Evolutionary conservation across 441 rosid genomes (phyloP), one percentile per base, ranked within the genome.

Genomic region (Iberis amara): DNA sequence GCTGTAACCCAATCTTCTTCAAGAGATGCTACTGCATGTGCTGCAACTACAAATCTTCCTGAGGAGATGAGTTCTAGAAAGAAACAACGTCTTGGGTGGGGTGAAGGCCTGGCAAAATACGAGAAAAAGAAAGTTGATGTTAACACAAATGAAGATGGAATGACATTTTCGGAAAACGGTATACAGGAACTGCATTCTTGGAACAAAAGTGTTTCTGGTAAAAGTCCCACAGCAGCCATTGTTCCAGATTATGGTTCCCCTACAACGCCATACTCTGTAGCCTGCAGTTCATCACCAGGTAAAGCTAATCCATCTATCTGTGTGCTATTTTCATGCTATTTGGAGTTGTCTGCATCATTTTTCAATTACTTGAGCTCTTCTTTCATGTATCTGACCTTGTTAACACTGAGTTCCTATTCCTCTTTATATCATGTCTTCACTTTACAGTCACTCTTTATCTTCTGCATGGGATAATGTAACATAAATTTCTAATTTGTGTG

Each of bases 11-110:
- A 69, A 44, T 85, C 94, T 18, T 75, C 82, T 52, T 77, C 88
- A 0, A 85, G 75, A 26, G 87, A 84, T 57, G 89, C 77, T 64
- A 77, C 79, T 61, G 69, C 79, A 7, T 71, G 76, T 69, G 74
- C 55, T 52, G 69, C 74, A 49, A 73, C 94, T 45, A 73, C 73
- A 44, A 68, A 64, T 1, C 77, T 73, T 42, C 57, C 72, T 32
- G 95, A 85, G 43, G 99, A 85, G 59, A 76, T 61, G 38, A 57
- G 61, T 49, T 74, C 88, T 12, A 82, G 85, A 73, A 92, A 92
- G 76, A 94, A 94, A 66, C 86, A 86, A 28, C 94, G 99, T 56
- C 95, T 94, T 18, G 84, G 84, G 15, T 94, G 97, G 97, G 99
- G 99, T 35, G 95, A 94, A 64, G 99, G 99, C 48, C 76, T 94